phyloP scores from a whole-genome alignment of 148 eudicot species.

The Diospyros kaki region DNA sequence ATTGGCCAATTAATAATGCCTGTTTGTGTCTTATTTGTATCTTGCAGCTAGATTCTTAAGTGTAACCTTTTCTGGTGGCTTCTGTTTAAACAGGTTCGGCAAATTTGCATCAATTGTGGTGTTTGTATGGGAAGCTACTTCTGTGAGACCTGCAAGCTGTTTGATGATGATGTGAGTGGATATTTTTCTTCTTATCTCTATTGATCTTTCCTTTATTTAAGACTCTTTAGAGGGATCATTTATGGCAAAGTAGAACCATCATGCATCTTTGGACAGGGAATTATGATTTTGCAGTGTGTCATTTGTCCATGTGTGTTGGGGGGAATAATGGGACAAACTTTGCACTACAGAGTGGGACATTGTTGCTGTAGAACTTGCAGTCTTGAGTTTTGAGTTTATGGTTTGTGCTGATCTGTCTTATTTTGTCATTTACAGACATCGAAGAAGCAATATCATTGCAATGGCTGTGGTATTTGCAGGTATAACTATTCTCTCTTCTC shows the following conservation, averaged over 20 bases:
- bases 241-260: background rate
- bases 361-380: background rate
- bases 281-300: too few species aligned
- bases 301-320: background rate
- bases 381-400: background rate
- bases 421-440: conserved; percentile 40
- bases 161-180: conserved; percentile 79
- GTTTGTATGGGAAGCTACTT: conserved; percentile 89
- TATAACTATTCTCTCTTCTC: conserved; percentile 16
- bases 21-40: background rate
- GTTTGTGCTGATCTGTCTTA: conserved; percentile 1
- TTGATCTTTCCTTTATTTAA: background rate
- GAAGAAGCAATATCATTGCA: conserved; percentile 72
- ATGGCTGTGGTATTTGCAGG: conserved; percentile 91
- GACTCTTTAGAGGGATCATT: background rate
- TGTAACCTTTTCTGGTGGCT: conserved; percentile 13
- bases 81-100: conserved; percentile 48
- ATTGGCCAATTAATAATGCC: background rate
- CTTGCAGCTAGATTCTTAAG: background rate
- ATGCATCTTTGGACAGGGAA: background rate
- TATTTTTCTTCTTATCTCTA: background rate
- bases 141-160: conserved; percentile 76
- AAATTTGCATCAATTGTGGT: conserved; percentile 75
- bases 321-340: background rate
- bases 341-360: background rate